Base-by-base conservation (phyloP, 2,329 filamentous ascomycete genomes). In the Cyclaneusma minus region DNA sequence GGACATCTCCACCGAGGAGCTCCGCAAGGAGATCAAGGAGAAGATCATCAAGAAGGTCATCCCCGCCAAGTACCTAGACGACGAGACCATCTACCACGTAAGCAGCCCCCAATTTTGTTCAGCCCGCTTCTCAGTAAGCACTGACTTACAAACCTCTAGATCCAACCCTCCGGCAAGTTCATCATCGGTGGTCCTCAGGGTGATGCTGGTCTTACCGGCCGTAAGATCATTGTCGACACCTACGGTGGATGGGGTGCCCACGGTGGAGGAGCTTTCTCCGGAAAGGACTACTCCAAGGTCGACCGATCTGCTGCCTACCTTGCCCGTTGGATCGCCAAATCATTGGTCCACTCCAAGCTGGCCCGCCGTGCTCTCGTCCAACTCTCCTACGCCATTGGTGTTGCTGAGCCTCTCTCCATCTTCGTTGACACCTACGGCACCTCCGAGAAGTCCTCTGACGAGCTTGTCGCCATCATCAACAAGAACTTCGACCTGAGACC, bases 281-380 rank as follows among this genome's bases (percentile, higher is more conserved):
- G 89, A 51, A 98, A 98, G 78, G 89, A 98, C 60, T 98, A 94
- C 75, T 94, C 84, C 71, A 98, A 98, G 74, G 89, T 98, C 60
- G 89, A 98, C 56, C 82, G 89, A 48, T 95, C 89, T 28, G 89
- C 89, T 42, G 89, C 89, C 50, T 98, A 98, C 65, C 75, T 95
- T 44, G 85, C 71, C 44, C 84, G 89, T 55, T 98, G 89, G 89
- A 85, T 98, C 56, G 89, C 89, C 63, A 98, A 98, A 73, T 98
- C 89, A 21, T 72, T 98, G 40, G 82, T 98, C 44, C 62, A 74
- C 48, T 80, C 87, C 45, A 77, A 79, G 47, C 78, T 98, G 36
- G 81, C 81, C 48, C 85, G 89, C 50, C 85, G 89, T 56, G 80
- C 73, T 36, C 77, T 98, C 29, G 89, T 98, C 45, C 89, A 98